A percentile compares a stretch with the other conserved stretches of the same genome.
These are phyloP conservation scores for Vitis vinifera DNA, from an alignment of 164 flowering plant species.

Conservation along the genomic window DNA sequence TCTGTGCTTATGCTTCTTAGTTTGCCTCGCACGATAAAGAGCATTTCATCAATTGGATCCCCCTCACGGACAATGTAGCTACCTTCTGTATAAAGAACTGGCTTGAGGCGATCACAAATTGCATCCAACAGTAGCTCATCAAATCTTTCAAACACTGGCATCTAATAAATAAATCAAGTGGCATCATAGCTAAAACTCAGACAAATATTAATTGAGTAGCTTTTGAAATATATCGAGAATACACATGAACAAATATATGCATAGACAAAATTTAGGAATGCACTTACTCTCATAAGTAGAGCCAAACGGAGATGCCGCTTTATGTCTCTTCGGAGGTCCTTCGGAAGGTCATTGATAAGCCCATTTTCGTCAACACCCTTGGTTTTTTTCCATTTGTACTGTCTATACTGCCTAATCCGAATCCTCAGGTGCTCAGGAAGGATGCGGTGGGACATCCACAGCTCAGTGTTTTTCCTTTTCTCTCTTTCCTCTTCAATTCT, in stretches of 20 bases:
- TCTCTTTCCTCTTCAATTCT: conserved; percentile 1
- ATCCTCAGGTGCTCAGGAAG: conserved; percentile 4
- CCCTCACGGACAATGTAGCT: conserved; percentile 3
- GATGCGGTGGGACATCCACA: conserved; percentile 5
- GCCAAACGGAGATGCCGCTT: conserved; percentile 15
- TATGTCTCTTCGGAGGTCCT: conserved; percentile 1
- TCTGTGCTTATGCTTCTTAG: neutral
- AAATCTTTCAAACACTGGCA: neutral
- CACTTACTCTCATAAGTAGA: conserved; percentile 11
- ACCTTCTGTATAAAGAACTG: neutral
- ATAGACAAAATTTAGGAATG: neutral
- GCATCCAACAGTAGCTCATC: neutral
- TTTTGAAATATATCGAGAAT: neutral
- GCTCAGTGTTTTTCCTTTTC: neutral
- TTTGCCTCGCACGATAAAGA: conserved; percentile 1
- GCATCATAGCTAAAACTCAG: no score
- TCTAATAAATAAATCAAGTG: neutral
- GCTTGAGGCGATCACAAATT: neutral
- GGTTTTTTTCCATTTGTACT: conserved; percentile 3
- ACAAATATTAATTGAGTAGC: no score
- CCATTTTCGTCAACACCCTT: conserved; percentile 12
- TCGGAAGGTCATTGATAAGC: conserved; percentile 8
- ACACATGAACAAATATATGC: neutral
- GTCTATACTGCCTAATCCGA: conserved; percentile 3
- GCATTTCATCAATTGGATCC: conserved; percentile 4